These are phyloP conservation scores for Globisporangium apiculatum DNA, from an alignment of 352 stramenopile genomes.

Conservation along the genomic window DNA sequence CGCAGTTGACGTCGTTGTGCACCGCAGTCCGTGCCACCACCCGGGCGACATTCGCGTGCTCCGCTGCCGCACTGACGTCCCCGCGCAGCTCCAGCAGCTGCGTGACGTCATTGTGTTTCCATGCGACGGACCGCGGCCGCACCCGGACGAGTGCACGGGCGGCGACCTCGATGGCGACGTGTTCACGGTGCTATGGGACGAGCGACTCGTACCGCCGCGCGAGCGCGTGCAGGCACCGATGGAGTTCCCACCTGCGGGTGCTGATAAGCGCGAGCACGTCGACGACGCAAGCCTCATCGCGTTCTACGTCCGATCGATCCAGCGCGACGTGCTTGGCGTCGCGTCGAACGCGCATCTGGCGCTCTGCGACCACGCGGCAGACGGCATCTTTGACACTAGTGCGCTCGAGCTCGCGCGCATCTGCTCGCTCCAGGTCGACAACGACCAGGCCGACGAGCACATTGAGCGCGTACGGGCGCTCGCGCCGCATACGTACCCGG, in stretches of 20 bases:
- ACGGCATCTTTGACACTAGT: slow-evolving; percentile 39
- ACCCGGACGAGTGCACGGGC: slow-evolving; percentile 75
- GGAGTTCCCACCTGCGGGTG: slow-evolving; percentile 19
- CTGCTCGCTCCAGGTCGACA: slow-evolving; percentile 70
- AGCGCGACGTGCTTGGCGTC: slow-evolving; percentile 65
- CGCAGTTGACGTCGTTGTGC: slow-evolving; percentile 48
- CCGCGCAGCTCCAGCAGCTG: slow-evolving; percentile 30
- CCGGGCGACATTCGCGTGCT: slow-evolving; percentile 70
- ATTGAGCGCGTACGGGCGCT: slow-evolving; percentile 41
- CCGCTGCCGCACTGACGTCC: slow-evolving; percentile 41
- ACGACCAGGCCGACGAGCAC: slow-evolving; percentile 47
- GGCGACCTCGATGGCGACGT: slow-evolving; percentile 78
- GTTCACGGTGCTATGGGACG: slow-evolving; percentile 81
- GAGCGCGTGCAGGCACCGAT: slow-evolving; percentile 40
- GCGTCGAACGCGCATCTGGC: slow-evolving; percentile 77
- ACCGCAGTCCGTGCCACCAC: slow-evolving; percentile 75
- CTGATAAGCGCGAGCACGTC: slow-evolving; percentile 23
- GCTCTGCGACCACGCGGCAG: slow-evolving; percentile 35
- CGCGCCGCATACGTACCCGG: slow-evolving; percentile 53
- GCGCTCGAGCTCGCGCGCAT: slow-evolving; percentile 55
- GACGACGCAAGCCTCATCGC: slow-evolving; percentile 45
- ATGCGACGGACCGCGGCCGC: slow-evolving; percentile 48
- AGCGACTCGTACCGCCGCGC: slow-evolving; percentile 47
- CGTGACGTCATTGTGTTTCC: slow-evolving; percentile 78
- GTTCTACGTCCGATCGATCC: slow-evolving; percentile 71